These are phyloP conservation scores for Tieghemostelium lacteum DNA, from an alignment of 78 protist genomes.

Conservation along the genomic window DNA sequence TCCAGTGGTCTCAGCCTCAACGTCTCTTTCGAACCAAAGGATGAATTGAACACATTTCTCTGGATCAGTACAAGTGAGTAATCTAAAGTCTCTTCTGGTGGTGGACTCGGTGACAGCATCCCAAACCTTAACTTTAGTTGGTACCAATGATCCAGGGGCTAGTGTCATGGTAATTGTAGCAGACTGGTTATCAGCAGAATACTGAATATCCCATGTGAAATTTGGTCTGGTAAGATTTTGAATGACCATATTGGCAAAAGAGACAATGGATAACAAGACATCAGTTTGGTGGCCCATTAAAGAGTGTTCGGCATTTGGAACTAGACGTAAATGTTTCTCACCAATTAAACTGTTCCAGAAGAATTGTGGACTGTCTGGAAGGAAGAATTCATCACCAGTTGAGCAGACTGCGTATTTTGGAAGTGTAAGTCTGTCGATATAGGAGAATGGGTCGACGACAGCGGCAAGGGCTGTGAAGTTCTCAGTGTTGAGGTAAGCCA, in stretches of 20 bases:
- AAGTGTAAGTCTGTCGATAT: conserved; percentile 65
- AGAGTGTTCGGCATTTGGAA: conserved; percentile 85
- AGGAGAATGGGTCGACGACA: conserved; percentile 72
- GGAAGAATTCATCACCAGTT: conserved; percentile 83
- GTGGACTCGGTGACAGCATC: conserved; percentile 24
- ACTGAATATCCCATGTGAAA: conserved; percentile 17
- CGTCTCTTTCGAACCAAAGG: conserved; percentile 47
- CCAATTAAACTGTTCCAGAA: conserved; percentile 49
- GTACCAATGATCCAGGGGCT: conserved; percentile 9
- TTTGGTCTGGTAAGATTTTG: conserved; percentile 41
- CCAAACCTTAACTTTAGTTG: conserved; percentile 39
- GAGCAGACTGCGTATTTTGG: conserved; percentile 53
- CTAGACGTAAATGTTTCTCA: conserved; percentile 59
- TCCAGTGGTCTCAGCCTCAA: conserved; percentile 1
- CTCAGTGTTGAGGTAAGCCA: conserved; percentile 49
- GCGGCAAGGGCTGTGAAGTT: conserved; percentile 28
- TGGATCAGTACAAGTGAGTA: conserved; percentile 65
- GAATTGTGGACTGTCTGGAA: conserved; percentile 46
- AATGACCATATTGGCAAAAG: not conserved
- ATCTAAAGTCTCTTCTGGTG: conserved; percentile 71
- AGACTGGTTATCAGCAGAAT: not conserved
- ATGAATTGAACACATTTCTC: conserved; percentile 62
- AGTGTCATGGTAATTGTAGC: conserved; percentile 52
- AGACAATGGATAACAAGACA: conserved; percentile 53
- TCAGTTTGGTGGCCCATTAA: conserved; percentile 71